phyloP scores from a whole-genome alignment of 2,329 filamentous ascomycete genomes.

The Pestalotiopsis fici region DNA sequence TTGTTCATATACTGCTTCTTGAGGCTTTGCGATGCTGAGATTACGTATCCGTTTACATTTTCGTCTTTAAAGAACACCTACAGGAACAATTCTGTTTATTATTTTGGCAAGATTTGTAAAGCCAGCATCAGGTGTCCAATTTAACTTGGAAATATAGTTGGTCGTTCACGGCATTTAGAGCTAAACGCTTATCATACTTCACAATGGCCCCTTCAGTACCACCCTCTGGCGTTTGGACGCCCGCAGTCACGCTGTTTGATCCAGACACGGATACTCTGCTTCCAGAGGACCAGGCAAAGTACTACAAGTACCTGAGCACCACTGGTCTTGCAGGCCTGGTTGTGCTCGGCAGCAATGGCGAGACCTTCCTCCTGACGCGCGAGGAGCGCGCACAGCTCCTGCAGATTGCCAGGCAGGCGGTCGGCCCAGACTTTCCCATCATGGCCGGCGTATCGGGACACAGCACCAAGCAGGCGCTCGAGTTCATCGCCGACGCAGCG shows the following conservation, averaged over 20 bases:
- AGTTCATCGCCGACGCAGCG: conserved; percentile 59
- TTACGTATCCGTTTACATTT: neutral
- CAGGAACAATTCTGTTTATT: neutral
- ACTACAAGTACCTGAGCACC: conserved; percentile 49
- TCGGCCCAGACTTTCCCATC: conserved; percentile 54
- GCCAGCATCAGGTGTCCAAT: neutral
- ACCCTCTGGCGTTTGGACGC: conserved; percentile 44
- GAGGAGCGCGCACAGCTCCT: conserved; percentile 61
- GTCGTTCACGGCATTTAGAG: no score
- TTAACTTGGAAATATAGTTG: neutral
- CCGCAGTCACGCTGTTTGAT: conserved; percentile 55
- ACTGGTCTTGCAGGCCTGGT: conserved; percentile 32
- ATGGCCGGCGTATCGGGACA: conserved; percentile 67
- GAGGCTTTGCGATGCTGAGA: neutral
- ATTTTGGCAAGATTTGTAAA: neutral
- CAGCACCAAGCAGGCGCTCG: conserved; percentile 63
- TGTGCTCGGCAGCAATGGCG: conserved; percentile 34
- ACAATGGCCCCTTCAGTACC: conserved; percentile 24
- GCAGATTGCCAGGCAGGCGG: conserved; percentile 52
- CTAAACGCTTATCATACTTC: neutral
- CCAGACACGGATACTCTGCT: conserved; percentile 46
- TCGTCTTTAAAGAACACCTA: neutral
- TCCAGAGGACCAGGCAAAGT: conserved; percentile 44
- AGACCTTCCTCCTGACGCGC: conserved; percentile 52
- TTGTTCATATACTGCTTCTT: neutral